Evolutionary conservation across 768 basidiomycete species (phyloP).

Genomic region (Pleurotus giganteus): DNA sequence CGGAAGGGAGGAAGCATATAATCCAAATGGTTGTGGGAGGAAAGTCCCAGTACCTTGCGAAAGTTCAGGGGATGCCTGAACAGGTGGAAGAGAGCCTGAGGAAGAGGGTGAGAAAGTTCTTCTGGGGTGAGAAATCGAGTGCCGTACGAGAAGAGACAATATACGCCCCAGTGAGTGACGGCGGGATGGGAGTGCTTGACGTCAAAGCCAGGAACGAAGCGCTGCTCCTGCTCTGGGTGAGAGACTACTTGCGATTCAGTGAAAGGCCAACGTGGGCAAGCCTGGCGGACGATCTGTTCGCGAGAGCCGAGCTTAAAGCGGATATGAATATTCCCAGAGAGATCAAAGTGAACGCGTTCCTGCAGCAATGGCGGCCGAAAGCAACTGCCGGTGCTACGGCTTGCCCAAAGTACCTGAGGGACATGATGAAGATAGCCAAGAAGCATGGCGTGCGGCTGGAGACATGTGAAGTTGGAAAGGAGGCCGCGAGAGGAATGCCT

Average conservation of each 20-base stretch:
- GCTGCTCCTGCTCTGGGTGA: constrained; percentile 9
- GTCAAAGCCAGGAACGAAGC: constrained; percentile 25
- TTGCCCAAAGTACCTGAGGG: background rate
- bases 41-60: constrained; percentile 30
- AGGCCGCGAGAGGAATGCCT: background rate
- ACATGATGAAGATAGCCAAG: constrained; percentile 5
- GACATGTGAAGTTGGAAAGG: background rate
- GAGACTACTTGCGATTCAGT: background rate
- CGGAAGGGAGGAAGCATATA: constrained; percentile 23
- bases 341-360: background rate
- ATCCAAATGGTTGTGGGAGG: constrained; percentile 26
- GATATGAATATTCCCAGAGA: background rate
- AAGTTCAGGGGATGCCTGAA: constrained; percentile 35
- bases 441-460: constrained; percentile 7
- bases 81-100: constrained; percentile 17
- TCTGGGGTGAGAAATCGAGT: constrained; percentile 20
- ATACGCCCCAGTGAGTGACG: constrained; percentile 12
- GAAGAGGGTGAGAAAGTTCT: constrained; percentile 21
- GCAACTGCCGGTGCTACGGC: background rate
- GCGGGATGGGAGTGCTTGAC: constrained; percentile 25
- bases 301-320: background rate
- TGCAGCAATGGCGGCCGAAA: background rate
- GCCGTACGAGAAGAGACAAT: constrained; percentile 19
- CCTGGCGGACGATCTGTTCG: background rate
- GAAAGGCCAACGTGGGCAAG: constrained; percentile 1